Evolutionary conservation across 1,284 basidiomycete species (phyloP).

Genomic region (Papiliotrema laurentii): DNA sequence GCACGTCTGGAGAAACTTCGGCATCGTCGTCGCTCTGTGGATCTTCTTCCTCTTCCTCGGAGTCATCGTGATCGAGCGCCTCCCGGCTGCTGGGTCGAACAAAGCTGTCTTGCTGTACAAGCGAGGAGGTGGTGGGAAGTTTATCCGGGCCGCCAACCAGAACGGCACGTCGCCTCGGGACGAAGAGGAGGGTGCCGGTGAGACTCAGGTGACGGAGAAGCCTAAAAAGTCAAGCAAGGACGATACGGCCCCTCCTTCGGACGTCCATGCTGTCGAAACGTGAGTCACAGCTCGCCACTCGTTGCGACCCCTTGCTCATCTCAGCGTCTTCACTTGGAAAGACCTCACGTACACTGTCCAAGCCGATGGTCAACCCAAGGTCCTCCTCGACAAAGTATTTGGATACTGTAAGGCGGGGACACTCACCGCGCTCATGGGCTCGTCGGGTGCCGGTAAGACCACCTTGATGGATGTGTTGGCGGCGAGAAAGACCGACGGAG

Average conservation of each 20-base stretch:
- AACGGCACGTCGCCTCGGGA: slow-evolving; percentile 23
- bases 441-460: slow-evolving; percentile 48
- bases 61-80: slow-evolving; percentile 18
- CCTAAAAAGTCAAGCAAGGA: slow-evolving; percentile 7
- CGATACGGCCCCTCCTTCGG: slow-evolving; percentile 2
- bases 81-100: slow-evolving; percentile 37
- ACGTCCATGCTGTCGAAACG: slow-evolving; percentile 21
- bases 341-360: slow-evolving; percentile 50
- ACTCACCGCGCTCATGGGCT: slow-evolving; percentile 52
- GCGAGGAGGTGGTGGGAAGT: slow-evolving; percentile 34
- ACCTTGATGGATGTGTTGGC: slow-evolving; percentile 51
- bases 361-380: slow-evolving; percentile 43
- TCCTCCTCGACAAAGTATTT: slow-evolving; percentile 51
- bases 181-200: slow-evolving; percentile 22
- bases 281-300: slow-evolving; percentile 8
- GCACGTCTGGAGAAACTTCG: slow-evolving; percentile 52
- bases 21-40: slow-evolving; percentile 47
- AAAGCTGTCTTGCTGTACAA: slow-evolving; percentile 37
- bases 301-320: neutral
- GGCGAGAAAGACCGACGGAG: slow-evolving; percentile 43
- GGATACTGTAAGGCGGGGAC: slow-evolving; percentile 54
- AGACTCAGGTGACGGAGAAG: slow-evolving; percentile 27
- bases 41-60: slow-evolving; percentile 19
- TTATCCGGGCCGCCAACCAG: slow-evolving; percentile 27
- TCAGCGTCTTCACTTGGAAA: slow-evolving; percentile 48